Evolutionary conservation across 2,329 filamentous ascomycete genomes (phyloP).

Genomic region (Aureobasidium subglaciale): DNA sequence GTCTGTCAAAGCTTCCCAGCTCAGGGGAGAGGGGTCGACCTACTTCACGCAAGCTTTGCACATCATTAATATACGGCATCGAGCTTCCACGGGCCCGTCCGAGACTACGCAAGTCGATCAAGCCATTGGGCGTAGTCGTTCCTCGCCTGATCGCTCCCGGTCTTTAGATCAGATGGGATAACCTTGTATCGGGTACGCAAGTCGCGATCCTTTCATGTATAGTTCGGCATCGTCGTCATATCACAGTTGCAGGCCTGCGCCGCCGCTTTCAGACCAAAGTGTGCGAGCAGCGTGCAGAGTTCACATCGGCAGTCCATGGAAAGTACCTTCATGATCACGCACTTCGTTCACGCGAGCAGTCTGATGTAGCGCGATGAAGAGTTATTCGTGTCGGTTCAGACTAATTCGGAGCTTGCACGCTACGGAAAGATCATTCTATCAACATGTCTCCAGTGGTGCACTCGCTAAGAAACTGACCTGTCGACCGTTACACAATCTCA

Average conservation of each 20-base stretch:
- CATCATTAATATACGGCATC: constrained; percentile 10
- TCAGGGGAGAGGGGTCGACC: constrained; percentile 1
- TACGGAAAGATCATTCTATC: not conserved
- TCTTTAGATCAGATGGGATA: not conserved
- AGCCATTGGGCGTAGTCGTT: not conserved
- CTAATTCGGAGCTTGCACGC: not conserved
- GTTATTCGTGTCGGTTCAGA: not conserved
- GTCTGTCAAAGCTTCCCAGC: not conserved
- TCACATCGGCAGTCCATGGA: not conserved
- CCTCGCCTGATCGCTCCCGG: not conserved
- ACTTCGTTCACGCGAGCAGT: not conserved
- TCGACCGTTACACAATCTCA: constrained; percentile 4
- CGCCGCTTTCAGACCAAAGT: not conserved
- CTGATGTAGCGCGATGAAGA: too few relatives aligned
- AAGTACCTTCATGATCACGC: not conserved
- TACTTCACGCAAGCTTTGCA: not conserved
- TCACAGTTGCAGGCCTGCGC: not conserved
- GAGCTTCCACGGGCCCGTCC: constrained; percentile 2
- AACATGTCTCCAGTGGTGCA: not conserved
- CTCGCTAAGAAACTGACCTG: not conserved
- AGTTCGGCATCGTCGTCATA: not conserved
- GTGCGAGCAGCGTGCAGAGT: not conserved
- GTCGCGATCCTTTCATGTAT: not conserved
- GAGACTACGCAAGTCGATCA: not conserved
- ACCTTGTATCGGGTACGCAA: not conserved